Evolutionary conservation across 2,329 filamentous ascomycete species (phyloP).

Genomic region (Colletotrichum paranaense): DNA sequence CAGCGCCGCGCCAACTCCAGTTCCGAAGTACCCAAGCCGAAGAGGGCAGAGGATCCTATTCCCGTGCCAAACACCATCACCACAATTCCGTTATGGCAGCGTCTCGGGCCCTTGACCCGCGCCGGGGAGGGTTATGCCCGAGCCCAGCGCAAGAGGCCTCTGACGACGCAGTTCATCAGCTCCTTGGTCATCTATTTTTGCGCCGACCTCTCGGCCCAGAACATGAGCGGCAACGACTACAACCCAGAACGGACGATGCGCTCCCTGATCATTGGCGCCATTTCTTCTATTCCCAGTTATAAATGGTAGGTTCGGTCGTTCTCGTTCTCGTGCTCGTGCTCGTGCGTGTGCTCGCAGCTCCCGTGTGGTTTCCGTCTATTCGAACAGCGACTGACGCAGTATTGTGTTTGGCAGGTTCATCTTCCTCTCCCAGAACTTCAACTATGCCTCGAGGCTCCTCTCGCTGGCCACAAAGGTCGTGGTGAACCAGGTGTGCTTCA

Average conservation of each 20-base stretch:
- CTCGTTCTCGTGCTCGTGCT: not conserved
- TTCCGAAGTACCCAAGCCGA: slow-evolving; percentile 37
- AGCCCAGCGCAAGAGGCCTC: slow-evolving; percentile 78
- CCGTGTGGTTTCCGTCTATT: not conserved
- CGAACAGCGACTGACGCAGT: not conserved
- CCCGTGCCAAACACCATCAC: slow-evolving; percentile 56
- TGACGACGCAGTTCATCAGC: slow-evolving; percentile 81
- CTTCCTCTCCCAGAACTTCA: slow-evolving; percentile 84
- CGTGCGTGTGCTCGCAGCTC: too few species aligned
- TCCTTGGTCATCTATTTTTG: slow-evolving; percentile 82
- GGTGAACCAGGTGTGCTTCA: slow-evolving; percentile 84
- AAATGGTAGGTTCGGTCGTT: slow-evolving; percentile 71
- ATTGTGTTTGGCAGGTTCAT: slow-evolving; percentile 70
- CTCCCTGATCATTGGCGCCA: slow-evolving; percentile 78
- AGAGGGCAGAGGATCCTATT: slow-evolving; percentile 47
- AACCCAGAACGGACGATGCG: slow-evolving; percentile 76
- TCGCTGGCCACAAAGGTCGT: slow-evolving; percentile 81
- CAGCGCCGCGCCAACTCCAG: slow-evolving; percentile 44
- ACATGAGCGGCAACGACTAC: slow-evolving; percentile 72
- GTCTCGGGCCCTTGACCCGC: slow-evolving; percentile 67
- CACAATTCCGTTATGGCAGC: slow-evolving; percentile 63
- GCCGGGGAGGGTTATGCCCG: slow-evolving; percentile 72
- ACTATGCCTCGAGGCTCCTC: slow-evolving; percentile 78
- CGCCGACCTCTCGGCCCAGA: slow-evolving; percentile 83
- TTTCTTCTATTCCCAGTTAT: slow-evolving; percentile 82